A percentile compares a stretch with the other conserved stretches of the same genome.
Conservation (phyloP, 495 filamentous ascomycete genomes). For the Pyrenula massariospora region DNA sequence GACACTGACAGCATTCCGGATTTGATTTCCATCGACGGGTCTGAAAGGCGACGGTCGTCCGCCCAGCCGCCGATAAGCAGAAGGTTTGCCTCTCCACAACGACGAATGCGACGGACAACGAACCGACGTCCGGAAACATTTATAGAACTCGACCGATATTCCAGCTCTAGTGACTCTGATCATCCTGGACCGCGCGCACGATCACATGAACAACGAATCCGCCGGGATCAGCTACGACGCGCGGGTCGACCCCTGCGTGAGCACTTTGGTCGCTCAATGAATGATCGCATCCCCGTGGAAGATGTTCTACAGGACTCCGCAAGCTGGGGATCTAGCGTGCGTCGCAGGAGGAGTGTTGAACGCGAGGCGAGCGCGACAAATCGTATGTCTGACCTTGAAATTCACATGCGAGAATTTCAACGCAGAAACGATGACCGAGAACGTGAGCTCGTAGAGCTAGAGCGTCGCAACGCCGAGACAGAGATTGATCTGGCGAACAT, state of each 20-base stretch:
- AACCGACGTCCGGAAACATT: neutral
- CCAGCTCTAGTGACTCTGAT: neutral
- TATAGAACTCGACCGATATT: neutral
- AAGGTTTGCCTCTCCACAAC: neutral
- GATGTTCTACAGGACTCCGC: neutral
- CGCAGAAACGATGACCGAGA: neutral
- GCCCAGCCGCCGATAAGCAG: neutral
- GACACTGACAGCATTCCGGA: neutral
- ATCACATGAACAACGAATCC: neutral
- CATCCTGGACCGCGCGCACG: neutral
- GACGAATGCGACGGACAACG: neutral
- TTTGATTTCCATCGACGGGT: neutral
- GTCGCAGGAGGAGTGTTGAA: neutral
- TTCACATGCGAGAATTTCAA: neutral
- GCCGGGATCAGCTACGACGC: neutral
- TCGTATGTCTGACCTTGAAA: neutral
- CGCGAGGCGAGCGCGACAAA: neutral
- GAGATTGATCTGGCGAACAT: constrained; percentile 44
- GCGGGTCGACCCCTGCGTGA: neutral
- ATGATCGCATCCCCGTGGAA: neutral
- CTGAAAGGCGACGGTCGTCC: neutral
- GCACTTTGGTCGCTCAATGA: neutral
- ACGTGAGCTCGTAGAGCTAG: neutral
- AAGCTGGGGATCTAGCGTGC: too few relatives aligned
- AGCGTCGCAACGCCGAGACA: constrained; percentile 8